Evolutionary conservation across 768 basidiomycete species (phyloP).

Genomic region (Leccinum boreale): DNA sequence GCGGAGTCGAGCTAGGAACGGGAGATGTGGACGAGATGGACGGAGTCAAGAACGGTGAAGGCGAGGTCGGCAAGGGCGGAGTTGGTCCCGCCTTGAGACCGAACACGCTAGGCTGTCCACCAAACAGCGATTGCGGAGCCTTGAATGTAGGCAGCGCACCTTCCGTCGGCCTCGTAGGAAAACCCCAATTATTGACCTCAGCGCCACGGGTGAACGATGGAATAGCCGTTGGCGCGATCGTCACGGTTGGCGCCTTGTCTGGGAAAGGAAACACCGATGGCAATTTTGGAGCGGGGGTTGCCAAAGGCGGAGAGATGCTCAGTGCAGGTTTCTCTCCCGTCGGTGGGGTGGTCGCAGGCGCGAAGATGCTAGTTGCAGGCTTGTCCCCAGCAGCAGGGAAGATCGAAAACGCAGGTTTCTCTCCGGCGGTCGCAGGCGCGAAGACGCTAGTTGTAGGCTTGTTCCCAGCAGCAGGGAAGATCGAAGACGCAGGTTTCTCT

Average conservation of each 20-base stretch:
- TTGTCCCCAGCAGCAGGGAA: too few species aligned
- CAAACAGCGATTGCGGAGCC: constrained; percentile 6
- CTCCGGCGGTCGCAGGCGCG: background rate
- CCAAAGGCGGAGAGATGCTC: too few species aligned
- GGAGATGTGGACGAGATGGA: background rate
- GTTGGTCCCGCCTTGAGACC: background rate
- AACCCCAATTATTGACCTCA: background rate
- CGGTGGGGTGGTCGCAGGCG: too few species aligned
- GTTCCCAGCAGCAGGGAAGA: constrained; percentile 15
- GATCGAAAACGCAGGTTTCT: too few species aligned
- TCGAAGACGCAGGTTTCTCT: constrained; percentile 22
- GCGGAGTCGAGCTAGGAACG: constrained; percentile 3
- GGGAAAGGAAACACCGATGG: background rate
- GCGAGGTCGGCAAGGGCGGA: background rate
- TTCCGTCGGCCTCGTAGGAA: constrained; percentile 7
- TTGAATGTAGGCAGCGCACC: background rate
- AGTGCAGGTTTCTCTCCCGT: too few species aligned
- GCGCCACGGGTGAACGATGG: constrained; percentile 12
- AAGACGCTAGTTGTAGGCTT: background rate
- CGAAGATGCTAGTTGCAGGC: too few species aligned
- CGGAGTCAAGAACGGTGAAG: background rate
- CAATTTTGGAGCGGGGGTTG: too few species aligned
- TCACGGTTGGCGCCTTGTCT: background rate
- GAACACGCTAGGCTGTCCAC: constrained; percentile 12
- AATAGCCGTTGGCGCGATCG: constrained; percentile 3